Evolutionary conservation across 768 basidiomycete genomes (phyloP).

Genomic region (Terana coerulea): DNA sequence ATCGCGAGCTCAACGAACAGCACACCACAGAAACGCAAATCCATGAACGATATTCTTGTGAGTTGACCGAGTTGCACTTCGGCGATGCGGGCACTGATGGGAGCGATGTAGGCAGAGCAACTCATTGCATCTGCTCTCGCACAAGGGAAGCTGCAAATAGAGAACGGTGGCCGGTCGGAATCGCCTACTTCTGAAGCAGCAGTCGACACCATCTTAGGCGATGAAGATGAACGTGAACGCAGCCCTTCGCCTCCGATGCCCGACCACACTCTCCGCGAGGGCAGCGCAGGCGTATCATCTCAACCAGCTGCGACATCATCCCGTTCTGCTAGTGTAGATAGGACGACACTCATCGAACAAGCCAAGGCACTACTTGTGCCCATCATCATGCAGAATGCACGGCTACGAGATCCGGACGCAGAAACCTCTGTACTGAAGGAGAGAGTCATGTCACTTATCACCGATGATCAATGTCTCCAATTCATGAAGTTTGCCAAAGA

Average conservation of each 20-base stretch:
- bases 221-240: neutral
- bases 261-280: neutral
- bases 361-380: constrained; percentile 11
- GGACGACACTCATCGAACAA: constrained; percentile 5
- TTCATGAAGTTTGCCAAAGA: constrained; percentile 18
- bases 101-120: constrained; percentile 6
- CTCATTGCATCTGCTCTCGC: constrained; percentile 9
- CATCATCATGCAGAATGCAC: constrained; percentile 13
- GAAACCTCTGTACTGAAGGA: constrained; percentile 11
- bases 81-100: no score
- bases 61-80: neutral
- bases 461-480: constrained; percentile 17
- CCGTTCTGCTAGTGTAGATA: neutral
- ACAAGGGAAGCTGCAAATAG: constrained; percentile 1
- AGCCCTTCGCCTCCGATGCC: neutral
- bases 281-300: neutral
- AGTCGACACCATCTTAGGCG: constrained; percentile 4
- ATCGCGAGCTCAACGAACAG: neutral
- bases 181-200: constrained; percentile 8
- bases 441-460: constrained; percentile 12
- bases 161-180: neutral
- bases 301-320: neutral
- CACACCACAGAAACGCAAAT: neutral
- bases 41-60: neutral
- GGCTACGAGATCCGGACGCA: constrained; percentile 11